Conservation (phyloP, 345 rosid species). For the Syzygium jambos region DNA sequence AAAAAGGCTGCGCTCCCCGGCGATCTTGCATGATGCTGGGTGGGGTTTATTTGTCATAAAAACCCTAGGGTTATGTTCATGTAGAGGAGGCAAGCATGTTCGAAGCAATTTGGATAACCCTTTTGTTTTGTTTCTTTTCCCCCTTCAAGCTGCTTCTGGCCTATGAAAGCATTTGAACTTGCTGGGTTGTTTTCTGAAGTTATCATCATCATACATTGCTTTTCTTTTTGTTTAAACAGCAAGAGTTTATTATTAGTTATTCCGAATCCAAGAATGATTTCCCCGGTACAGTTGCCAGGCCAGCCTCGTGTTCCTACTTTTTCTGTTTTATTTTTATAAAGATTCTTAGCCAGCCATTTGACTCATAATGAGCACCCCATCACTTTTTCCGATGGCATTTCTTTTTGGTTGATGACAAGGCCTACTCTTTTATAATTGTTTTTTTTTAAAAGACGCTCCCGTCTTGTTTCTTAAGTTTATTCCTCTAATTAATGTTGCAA, state of each 20-base stretch:
- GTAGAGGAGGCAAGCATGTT: background rate
- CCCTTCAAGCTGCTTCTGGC: background rate
- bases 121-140: background rate
- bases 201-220: background rate
- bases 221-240: background rate
- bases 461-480: background rate
- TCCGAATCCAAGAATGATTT: slow-evolving; percentile 26
- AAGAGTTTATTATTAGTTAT: background rate
- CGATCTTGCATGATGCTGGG: background rate
- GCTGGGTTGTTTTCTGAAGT: background rate
- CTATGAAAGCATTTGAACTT: background rate
- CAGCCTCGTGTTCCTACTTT: background rate
- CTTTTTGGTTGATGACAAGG: background rate
- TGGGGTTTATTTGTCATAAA: background rate
- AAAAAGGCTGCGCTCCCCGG: background rate
- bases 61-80: background rate
- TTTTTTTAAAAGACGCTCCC: background rate
- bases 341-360: background rate
- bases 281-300: background rate
- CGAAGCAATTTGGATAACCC: background rate
- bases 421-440: background rate
- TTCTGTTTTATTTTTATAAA: background rate
- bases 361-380: background rate
- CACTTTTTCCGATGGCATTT: background rate
- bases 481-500: background rate